A percentile compares a stretch with the other conserved stretches of the same genome.
phyloP scores from a whole-genome alignment of 108 stramenopile species.

The Skeletonema tropicum region DNA sequence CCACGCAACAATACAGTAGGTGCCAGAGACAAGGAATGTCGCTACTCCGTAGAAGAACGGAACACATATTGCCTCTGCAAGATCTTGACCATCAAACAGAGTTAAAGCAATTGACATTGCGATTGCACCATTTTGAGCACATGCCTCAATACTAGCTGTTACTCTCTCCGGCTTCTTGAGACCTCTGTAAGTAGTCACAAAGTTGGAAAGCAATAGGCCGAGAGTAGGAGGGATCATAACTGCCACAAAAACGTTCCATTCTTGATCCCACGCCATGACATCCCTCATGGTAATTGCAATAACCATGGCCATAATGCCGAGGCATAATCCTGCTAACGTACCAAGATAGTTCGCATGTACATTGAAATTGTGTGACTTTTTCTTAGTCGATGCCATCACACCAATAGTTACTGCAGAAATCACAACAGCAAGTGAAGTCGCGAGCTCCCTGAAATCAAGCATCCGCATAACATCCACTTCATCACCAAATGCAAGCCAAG shows the following conservation, averaged over 20 bases:
- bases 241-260: conserved; percentile 67
- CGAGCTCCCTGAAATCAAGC: conserved; percentile 60
- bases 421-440: conserved; percentile 62
- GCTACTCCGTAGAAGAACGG: conserved; percentile 72
- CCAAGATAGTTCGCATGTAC: conserved; percentile 59
- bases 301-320: conserved; percentile 58
- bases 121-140: conserved; percentile 64
- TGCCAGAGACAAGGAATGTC: conserved; percentile 50
- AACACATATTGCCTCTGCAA: conserved; percentile 62
- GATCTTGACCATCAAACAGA: conserved; percentile 63
- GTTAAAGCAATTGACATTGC: conserved; percentile 65
- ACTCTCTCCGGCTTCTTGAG: conserved; percentile 67
- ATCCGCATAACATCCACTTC: conserved; percentile 45
- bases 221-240: conserved; percentile 56
- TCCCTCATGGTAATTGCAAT: conserved; percentile 41
- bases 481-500: conserved; percentile 55
- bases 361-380: conserved; percentile 48
- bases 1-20: conserved; percentile 64
- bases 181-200: conserved; percentile 45
- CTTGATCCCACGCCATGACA: conserved; percentile 56
- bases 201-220: conserved; percentile 57
- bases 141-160: conserved; percentile 70
- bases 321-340: conserved; percentile 54
- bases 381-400: conserved; percentile 44
- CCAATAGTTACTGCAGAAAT: conserved; percentile 59